Evolutionary conservation across 257 asterid genomes (phyloP), one percentile per base, ranked within the genome.

Genomic region (Plantago ovata): DNA sequence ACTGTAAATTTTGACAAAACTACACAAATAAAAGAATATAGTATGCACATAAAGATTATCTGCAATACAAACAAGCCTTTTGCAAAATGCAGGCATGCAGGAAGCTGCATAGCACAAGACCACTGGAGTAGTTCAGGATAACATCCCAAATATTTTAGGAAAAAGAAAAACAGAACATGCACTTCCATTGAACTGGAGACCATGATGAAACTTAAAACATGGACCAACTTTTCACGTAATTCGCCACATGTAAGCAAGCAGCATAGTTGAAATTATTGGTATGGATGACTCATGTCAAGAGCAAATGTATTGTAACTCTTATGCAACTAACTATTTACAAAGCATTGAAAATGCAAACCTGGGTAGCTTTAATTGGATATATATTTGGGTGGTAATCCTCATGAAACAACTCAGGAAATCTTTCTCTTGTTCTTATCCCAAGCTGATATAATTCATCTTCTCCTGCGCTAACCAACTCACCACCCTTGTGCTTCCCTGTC

Each of bases 341-440:
- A 54, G 55, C n/a, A 58, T 54, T 16, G n/a, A 11, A 63, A 58
- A 23, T 56, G 49, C 49, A 56, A 69, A 86, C 97, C 96, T 93
- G 97, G 62, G 95, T 89, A 56, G 97, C 87, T 78, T 75, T 89
- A 54, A 93, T 82, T 60, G 95, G 75, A 81, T 86, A 93, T 60
- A 82, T 56, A 68, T 93, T 96, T 18, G 97, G 95, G 58, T 89
- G 94, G 67, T 86, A 93, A 53, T 84, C 95, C 72, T 81, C 87
- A 10, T 69, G 60, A 78, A 93, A 86, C 57, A 93, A 74, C 64
- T 74, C 75, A 0, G 96, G 87, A 74, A 82, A 82, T 20, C 58
- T 75, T 67, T 82, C 86, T 68, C 89, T 81, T 66, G 73, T 74
- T 79, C 99, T 82, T 57, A 89, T 66, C 50, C 96, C 96, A 24